Conservation (phyloP, 1,284 basidiomycete genomes). For the Exsudoporus floridanus region DNA sequence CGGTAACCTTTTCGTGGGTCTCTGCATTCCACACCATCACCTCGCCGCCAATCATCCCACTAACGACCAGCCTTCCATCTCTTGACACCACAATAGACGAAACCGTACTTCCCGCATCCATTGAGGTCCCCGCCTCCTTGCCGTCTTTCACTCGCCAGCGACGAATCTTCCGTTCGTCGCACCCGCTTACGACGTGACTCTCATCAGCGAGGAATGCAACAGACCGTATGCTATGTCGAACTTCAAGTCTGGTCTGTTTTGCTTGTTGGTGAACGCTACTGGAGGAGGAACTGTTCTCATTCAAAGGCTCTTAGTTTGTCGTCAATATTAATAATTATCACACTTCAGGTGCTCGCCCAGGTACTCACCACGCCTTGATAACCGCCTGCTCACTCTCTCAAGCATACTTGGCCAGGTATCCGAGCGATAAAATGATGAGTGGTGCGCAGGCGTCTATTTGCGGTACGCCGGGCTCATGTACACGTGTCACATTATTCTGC, state of each 20-base stretch:
- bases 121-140: background rate
- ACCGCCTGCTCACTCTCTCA: background rate
- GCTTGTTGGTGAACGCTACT: background rate
- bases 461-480: no score
- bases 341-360: background rate
- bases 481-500: no score
- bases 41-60: background rate
- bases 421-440: background rate
- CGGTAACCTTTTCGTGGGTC: background rate
- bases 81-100: background rate
- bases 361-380: background rate
- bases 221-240: background rate
- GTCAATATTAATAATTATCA: background rate
- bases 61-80: background rate
- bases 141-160: conserved; percentile 1
- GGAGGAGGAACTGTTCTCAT: background rate
- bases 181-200: background rate
- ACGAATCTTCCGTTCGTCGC: background rate
- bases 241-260: no score
- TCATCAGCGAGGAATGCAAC: background rate
- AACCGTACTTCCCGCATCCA: background rate
- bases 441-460: background rate
- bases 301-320: background rate
- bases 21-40: background rate
- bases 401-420: background rate